Evolutionary conservation across 2,329 filamentous ascomycete genomes (phyloP), one percentile per base, ranked within the genome.

Genomic region (Venturia carpophila): DNA sequence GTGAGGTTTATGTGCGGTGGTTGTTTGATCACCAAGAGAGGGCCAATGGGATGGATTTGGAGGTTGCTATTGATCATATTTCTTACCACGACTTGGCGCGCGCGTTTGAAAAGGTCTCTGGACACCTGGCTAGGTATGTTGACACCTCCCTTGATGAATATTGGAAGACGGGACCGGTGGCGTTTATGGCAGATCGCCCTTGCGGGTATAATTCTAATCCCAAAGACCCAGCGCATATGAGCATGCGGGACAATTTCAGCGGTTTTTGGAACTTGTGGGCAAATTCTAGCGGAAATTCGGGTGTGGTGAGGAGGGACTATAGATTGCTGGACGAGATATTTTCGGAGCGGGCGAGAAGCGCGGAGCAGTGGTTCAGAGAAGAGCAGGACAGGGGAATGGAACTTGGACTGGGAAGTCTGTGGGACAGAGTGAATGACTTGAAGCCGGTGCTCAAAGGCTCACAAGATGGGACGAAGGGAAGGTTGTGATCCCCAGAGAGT

Each of bases 241-340:
- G 70, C 1, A 65, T 79, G 5, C 71, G 71, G 42, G 70, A 80
- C 58, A 84, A 83, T 68, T 84, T 84, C 68, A 78, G 76, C 0
- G 80, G 76, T 0, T 83, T 80, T 68, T 84, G 80, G 78, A 79
- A 76, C 65, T 66, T 79, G 63, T 84, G 76, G 73, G 75, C 72
- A 58, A 64, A 76, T 64, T 78, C 77, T 1, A 76, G 75, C 0
- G 74, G 73, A 0, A 79, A 80, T 64, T 69, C 71, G 37, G 78
- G 78, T 0, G 67, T 83, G 5, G 68, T 82, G 1, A 70, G 70
- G 66, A 75, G 80, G 62, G 78, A 84, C 68, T 83, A 82, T 68
- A 72, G 68, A 17, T 67, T 83, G 21, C 70, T 84, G 52, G 82
- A 84, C 69, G 75, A 80, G 71, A 83, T 84, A 61, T 75, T 80